A percentile compares a stretch with the other conserved stretches of the same genome.
Conservation (phyloP, 208 protist genomes). For the Trypanosoma conorhini region DNA sequence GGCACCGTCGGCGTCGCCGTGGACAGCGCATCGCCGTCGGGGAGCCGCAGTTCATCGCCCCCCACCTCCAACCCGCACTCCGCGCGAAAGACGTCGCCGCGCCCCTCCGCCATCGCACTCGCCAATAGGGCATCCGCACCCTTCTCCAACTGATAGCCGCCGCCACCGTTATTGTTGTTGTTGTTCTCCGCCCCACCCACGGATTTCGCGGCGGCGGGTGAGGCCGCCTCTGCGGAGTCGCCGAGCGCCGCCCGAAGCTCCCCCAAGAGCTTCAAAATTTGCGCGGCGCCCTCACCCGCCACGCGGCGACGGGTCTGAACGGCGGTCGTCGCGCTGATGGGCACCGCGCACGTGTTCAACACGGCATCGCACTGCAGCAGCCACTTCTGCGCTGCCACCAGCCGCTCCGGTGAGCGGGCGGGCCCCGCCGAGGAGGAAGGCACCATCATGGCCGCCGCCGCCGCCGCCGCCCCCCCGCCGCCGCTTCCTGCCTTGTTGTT, state of each 20-base stretch:
- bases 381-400: constrained; percentile 18
- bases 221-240: not conserved
- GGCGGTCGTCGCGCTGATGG: not conserved
- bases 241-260: constrained; percentile 6
- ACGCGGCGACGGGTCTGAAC: constrained; percentile 4
- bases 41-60: not conserved
- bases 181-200: not conserved
- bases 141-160: not conserved
- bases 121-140: not conserved
- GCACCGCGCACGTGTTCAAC: constrained; percentile 20
- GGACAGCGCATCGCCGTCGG: not conserved
- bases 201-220: not conserved
- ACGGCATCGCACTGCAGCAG: constrained; percentile 31
- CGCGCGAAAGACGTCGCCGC: constrained; percentile 5
- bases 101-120: constrained; percentile 12
- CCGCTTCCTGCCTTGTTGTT: not conserved
- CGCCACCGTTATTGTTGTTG: not conserved
- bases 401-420: not conserved
- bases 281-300: constrained; percentile 6
- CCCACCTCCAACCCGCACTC: constrained; percentile 26
- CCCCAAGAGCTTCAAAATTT: constrained; percentile 25
- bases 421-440: not conserved
- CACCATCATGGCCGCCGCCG: not conserved
- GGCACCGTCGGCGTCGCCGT: not conserved
- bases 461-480: not conserved